phyloP scores from a whole-genome alignment of 768 basidiomycete genomes.

The Boletus sensibilis region DNA sequence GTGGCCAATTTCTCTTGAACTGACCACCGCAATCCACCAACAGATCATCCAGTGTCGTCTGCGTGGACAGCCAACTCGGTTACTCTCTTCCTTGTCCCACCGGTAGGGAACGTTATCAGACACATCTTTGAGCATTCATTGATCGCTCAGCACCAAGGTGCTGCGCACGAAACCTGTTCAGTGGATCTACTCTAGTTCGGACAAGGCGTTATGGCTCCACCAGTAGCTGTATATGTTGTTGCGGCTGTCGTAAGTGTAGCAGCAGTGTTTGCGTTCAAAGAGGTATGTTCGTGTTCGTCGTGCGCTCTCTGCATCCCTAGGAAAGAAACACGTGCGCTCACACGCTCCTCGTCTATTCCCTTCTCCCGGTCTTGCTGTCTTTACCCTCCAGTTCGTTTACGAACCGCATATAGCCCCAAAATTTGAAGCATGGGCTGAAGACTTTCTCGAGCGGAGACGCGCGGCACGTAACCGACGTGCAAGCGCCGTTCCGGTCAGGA shows the following conservation, averaged over 20 bases:
- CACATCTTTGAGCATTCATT: not conserved
- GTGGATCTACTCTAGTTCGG: conserved; percentile 2
- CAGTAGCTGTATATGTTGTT: conserved; percentile 46
- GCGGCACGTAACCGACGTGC: conserved; percentile 29
- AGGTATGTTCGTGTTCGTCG: conserved; percentile 39
- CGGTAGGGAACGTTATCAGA: conserved; percentile 5
- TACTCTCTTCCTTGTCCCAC: not conserved
- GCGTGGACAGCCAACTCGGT: not conserved
- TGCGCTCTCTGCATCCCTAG: not conserved
- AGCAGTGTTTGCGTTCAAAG: conserved; percentile 54
- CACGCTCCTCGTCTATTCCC: conserved; percentile 10
- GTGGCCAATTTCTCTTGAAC: not conserved
- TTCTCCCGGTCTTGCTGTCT: not conserved
- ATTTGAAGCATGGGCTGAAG: conserved; percentile 46
- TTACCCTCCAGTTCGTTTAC: conserved; percentile 53
- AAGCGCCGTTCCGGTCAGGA: conserved; percentile 19
- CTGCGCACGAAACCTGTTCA: conserved; percentile 16
- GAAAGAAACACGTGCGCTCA: conserved; percentile 20
- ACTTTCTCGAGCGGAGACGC: conserved; percentile 32
- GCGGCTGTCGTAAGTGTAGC: conserved; percentile 52
- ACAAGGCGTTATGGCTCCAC: conserved; percentile 26
- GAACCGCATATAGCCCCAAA: conserved; percentile 67
- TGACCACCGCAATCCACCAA: not conserved
- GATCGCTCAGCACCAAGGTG: not conserved
- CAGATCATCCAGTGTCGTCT: not conserved